phyloP scores from a whole-genome alignment of 768 basidiomycete genomes.

The Albatrellus ellisii region DNA sequence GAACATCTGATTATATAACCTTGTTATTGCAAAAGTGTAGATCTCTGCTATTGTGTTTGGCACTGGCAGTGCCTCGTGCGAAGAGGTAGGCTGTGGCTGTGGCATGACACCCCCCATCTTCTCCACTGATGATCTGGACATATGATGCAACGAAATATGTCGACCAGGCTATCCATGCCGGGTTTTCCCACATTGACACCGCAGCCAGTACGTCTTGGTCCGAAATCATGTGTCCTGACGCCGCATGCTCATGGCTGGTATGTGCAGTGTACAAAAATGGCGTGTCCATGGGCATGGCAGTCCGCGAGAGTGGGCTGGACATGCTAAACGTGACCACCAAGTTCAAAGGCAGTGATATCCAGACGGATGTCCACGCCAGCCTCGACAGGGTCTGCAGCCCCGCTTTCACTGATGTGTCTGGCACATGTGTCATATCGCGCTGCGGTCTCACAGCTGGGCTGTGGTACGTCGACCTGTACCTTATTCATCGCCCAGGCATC shows the following conservation, averaged over 20 bases:
- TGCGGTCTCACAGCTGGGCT: conserved; percentile 43
- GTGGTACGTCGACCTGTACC: conserved; percentile 44
- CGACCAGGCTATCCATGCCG: background rate
- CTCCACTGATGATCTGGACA: background rate
- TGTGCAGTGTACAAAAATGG: conserved; percentile 6
- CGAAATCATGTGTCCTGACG: no score
- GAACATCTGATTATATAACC: no score
- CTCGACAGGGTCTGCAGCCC: conserved; percentile 27
- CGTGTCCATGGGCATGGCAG: conserved; percentile 1
- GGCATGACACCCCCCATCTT: background rate
- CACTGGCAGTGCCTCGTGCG: background rate
- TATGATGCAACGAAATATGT: background rate
- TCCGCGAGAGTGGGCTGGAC: conserved; percentile 3
- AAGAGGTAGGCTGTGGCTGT: background rate
- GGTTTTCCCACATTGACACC: conserved; percentile 1
- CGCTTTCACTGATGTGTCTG: background rate
- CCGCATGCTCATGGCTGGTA: background rate
- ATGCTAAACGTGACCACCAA: conserved; percentile 25
- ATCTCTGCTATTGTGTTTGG: conserved; percentile 38
- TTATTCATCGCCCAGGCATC: conserved; percentile 34
- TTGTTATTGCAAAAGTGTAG: no score
- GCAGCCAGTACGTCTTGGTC: background rate
- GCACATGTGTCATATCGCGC: no score
- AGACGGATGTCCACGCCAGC: conserved; percentile 27
- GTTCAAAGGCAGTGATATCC: conserved; percentile 23